Base-by-base conservation (phyloP, 2,329 filamentous ascomycete species). In the Aureobasidium leucospermi region DNA sequence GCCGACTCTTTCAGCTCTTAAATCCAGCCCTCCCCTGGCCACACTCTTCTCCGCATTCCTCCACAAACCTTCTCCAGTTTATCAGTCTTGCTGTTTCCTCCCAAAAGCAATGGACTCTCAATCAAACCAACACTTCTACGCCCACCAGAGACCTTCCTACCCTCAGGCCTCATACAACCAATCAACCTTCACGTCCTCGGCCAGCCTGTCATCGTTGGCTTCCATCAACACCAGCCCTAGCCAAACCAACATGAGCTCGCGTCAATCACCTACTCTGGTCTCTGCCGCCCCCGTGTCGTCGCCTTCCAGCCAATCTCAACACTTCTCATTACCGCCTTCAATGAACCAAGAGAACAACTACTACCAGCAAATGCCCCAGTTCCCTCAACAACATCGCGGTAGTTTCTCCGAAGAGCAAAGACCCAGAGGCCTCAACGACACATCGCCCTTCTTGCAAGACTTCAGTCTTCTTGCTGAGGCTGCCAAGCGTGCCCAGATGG, bases 401-500 rank as follows among this genome's bases (percentile, higher is more conserved):
- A 58, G 55, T 11, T 58, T 58, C 39, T 48, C 43, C 43, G 55
- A 58, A 32, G 42, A 48, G 34, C 68, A 70, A 62, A 66, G 70
- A 64, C 68, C 68, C 34, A 53, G 46, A 13, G 70, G 69, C 8
- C 61, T 62, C 36, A 72, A 73, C 41, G 76, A 78, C 67, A 83
- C 81, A 1, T 78, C 79, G 9, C 79, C 79, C 4, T 91, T 91
- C 70, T 80, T 96, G 62, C 85, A 86, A 67, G 87, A 96, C 73
- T 89, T 93, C 69, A 93, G 83, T 61, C 82, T 96, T 32, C 82
- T 96, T 43, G 92, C 92, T 38, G 93, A 97, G 78, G 93, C 93
- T 1, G 93, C 91, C 45, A 96, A 96, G 75, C 81, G 92, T 43
- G 93, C 93, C 9, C 90, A 96, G 74, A 89, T 96, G 80, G 90